Percentiles rank a stretch among this genome's conserved stretches.
phyloP scores from a whole-genome alignment of 495 filamentous ascomycete species.

The Hypoxylon crocopeplum region DNA sequence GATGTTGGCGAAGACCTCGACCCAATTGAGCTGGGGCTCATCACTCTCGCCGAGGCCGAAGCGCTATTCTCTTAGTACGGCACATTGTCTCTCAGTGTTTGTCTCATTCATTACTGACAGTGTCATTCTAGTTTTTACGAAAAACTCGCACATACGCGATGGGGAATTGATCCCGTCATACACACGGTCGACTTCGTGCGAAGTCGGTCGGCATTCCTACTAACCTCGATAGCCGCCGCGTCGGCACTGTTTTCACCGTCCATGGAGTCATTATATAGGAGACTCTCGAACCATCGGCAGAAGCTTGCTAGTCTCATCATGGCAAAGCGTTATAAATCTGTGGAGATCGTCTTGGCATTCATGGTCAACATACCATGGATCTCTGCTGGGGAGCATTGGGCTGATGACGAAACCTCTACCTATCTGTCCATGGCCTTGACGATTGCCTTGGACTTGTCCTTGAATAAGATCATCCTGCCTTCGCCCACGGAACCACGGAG shows the following conservation, averaged over 20 bases:
- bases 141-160: conserved; percentile 74
- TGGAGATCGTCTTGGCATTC: conserved; percentile 75
- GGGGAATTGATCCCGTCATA: conserved; percentile 71
- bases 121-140: conserved; percentile 63
- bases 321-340: conserved; percentile 64
- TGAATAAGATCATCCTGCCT: conserved; percentile 71
- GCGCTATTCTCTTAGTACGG: conserved; percentile 69
- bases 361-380: conserved; percentile 84
- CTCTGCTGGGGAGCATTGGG: conserved; percentile 68
- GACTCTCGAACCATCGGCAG: conserved; percentile 69
- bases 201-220: conserved; percentile 70
- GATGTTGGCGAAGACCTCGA: conserved; percentile 69
- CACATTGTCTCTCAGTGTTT: neutral
- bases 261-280: conserved; percentile 65
- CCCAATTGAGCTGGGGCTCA: conserved; percentile 70
- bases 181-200: conserved; percentile 70
- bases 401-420: conserved; percentile 74
- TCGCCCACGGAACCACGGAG: conserved; percentile 57
- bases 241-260: conserved; percentile 70
- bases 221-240: conserved; percentile 71
- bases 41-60: conserved; percentile 67
- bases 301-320: conserved; percentile 67
- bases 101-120: conserved; percentile 9
- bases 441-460: conserved; percentile 70
- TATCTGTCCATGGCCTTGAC: conserved; percentile 73